These are phyloP conservation scores for Danielia oregonensis DNA, from an alignment of 805 yeast species.

Conservation along the genomic window DNA sequence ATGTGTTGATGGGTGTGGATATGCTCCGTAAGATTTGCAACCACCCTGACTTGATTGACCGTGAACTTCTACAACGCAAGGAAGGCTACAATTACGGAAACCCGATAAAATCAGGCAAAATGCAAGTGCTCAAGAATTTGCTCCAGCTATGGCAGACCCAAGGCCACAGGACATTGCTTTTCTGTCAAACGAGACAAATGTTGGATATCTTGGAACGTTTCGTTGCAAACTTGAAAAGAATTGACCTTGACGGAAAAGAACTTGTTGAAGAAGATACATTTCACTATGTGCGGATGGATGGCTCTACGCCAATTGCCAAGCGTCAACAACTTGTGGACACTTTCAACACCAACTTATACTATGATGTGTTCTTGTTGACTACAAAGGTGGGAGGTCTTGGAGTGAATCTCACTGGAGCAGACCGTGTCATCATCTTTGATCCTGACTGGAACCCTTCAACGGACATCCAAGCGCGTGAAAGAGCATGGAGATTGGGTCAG, in stretches of 20 bases:
- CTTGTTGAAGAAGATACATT: slow-evolving; percentile 17
- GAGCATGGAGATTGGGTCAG: slow-evolving; percentile 98
- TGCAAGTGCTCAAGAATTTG: slow-evolving; percentile 81
- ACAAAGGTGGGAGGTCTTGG: slow-evolving; percentile 97
- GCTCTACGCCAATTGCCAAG: slow-evolving; percentile 73
- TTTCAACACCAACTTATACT: slow-evolving; percentile 61
- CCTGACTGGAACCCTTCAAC: slow-evolving; percentile 99
- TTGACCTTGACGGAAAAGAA: not conserved
- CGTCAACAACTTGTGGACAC: slow-evolving; percentile 79
- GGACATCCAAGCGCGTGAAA: slow-evolving; percentile 91
- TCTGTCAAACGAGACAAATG: slow-evolving; percentile 94
- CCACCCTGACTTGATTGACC: slow-evolving; percentile 81
- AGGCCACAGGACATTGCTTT: slow-evolving; percentile 76
- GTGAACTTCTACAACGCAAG: slow-evolving; percentile 34
- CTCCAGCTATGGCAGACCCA: slow-evolving; percentile 73
- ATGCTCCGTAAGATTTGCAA: slow-evolving; percentile 88
- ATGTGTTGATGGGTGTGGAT: slow-evolving; percentile 87
- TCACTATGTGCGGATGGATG: slow-evolving; percentile 85
- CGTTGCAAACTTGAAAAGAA: slow-evolving; percentile 32
- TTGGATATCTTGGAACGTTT: slow-evolving; percentile 78
- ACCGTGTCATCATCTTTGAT: slow-evolving; percentile 87
- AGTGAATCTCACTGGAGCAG: slow-evolving; percentile 91
- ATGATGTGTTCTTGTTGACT: slow-evolving; percentile 73
- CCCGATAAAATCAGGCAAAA: slow-evolving; percentile 72
- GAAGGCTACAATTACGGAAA: slow-evolving; percentile 48